Conservation (phyloP, 768 basidiomycete species). For the Brasilioporus rufonigricans region DNA sequence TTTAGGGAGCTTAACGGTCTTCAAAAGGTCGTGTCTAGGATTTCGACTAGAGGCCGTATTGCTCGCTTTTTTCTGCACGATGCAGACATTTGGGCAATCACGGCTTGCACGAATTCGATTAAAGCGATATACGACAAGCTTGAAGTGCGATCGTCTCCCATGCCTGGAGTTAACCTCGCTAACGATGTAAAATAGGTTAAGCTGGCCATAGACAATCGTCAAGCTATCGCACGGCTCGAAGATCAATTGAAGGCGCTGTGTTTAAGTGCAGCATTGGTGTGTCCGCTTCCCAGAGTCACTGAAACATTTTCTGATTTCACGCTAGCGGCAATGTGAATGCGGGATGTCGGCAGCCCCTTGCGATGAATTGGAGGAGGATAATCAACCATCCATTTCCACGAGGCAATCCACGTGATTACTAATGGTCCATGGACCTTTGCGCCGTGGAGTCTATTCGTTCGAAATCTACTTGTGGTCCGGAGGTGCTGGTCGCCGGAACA, state of each 20-base stretch:
- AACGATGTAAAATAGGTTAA: slow-evolving; percentile 5
- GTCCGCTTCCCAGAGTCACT: neutral
- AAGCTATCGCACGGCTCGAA: slow-evolving; percentile 8
- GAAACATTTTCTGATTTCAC: neutral
- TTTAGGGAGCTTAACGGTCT: slow-evolving; percentile 10
- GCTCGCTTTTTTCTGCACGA: slow-evolving; percentile 11
- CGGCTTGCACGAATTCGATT: slow-evolving; percentile 10
- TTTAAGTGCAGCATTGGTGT: neutral
- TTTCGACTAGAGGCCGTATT: neutral
- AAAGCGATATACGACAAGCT: slow-evolving; percentile 4
- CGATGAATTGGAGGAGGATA: neutral
- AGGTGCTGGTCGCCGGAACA: slow-evolving; percentile 1
- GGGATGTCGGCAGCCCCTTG: neutral
- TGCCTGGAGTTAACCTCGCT: neutral
- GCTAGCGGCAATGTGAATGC: slow-evolving; percentile 12
- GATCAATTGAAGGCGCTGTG: slow-evolving; percentile 2
- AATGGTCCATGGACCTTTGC: neutral
- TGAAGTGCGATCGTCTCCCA: neutral
- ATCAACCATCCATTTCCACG: neutral
- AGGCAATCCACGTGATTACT: neutral
- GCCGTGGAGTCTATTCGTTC: too few species aligned
- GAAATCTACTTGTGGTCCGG: too few species aligned
- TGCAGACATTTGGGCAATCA: slow-evolving; percentile 8
- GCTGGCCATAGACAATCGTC: slow-evolving; percentile 10
- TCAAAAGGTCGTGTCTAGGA: slow-evolving; percentile 4